Base-by-base conservation (phyloP, 2,329 filamentous ascomycete genomes). In the Fusarium veterinarium region DNA sequence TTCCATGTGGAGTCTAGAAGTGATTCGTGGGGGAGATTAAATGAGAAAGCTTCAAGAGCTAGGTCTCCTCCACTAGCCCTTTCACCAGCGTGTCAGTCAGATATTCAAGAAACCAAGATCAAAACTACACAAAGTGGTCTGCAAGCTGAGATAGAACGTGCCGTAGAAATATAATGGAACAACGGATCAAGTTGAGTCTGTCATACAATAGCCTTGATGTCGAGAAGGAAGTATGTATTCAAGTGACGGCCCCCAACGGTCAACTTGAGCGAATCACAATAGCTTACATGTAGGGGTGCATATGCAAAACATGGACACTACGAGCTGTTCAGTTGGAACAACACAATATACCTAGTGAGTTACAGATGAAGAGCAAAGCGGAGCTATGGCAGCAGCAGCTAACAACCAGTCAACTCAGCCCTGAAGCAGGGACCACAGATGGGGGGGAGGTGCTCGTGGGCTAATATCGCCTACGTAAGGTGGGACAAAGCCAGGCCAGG, bases 401-500 rank as follows among this genome's bases (percentile, higher is more conserved):
- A 60, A 37, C 48, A 56, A 44, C 11, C 37, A 55, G 14, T 42
- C 10, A 23, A 44, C 51, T 31, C 25, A 12, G 35, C 20, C 25
- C 20, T 55, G 51, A 42, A 55, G 41, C 37, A 44, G 55, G 64
- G 59, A 52, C 58, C 51, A 49, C 51, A 37, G 48, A 17, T 35
- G 40, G 31, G 12, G 38, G 42, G 61, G 69, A 67, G 58, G 51
- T 63, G 40, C 25, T 63, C 69, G 52, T 65, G 55, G 46, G 55
- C 60, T 55, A 49, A 72, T 44, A 46, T 55, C 48, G 30, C 56
- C 53, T 48, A 73, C 30, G 30, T 49, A 49, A 33, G 58, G 66
- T 68, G 65, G 53, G 60, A 75, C 70, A 67, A 25, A 52, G 44
- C 52, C 52, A 49, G 66, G 66, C 62, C 49, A 55, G 49, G 67